These are phyloP conservation scores for Vinca minor DNA, from an alignment of 257 asterid genomes.

Conservation along the genomic window DNA sequence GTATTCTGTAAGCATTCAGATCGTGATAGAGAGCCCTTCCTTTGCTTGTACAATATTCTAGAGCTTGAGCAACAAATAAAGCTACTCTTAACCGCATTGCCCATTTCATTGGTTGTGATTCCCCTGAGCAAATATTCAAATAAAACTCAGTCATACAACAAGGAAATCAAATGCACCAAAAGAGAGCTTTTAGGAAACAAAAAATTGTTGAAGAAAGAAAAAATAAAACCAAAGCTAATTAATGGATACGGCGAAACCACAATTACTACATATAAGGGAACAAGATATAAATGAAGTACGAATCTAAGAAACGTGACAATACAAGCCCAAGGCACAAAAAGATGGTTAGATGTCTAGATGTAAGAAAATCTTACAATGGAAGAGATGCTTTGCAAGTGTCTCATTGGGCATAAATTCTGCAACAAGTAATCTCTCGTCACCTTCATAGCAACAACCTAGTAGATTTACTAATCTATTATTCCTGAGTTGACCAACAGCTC, in stretches of 20 bases:
- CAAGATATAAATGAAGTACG: neutral
- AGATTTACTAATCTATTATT: constrained; percentile 68
- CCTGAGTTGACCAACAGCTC: constrained; percentile 85
- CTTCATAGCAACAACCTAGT: constrained; percentile 96
- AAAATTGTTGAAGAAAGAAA: neutral
- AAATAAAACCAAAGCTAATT: neutral
- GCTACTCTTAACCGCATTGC: constrained; percentile 98
- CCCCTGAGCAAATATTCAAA: constrained; percentile 56
- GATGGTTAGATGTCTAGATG: neutral
- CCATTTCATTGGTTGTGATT: constrained; percentile 96
- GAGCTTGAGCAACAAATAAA: constrained; percentile 76
- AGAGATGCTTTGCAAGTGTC: constrained; percentile 91
- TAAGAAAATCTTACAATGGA: constrained; percentile 63
- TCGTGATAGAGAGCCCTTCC: constrained; percentile 94
- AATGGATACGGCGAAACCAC: neutral
- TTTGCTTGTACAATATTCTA: constrained; percentile 79
- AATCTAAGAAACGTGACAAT: neutral
- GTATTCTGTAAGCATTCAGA: constrained; percentile 86
- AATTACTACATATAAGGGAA: neutral
- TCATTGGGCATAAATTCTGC: constrained; percentile 97
- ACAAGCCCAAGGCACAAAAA: neutral
- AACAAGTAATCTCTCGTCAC: constrained; percentile 86
- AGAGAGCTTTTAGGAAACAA: neutral
- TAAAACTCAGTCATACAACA: constrained; percentile 5
- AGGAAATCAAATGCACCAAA: neutral